Evolutionary conservation across 768 basidiomycete genomes (phyloP), one percentile per base, ranked within the genome.

Genomic region (Trametes cinnabarina): DNA sequence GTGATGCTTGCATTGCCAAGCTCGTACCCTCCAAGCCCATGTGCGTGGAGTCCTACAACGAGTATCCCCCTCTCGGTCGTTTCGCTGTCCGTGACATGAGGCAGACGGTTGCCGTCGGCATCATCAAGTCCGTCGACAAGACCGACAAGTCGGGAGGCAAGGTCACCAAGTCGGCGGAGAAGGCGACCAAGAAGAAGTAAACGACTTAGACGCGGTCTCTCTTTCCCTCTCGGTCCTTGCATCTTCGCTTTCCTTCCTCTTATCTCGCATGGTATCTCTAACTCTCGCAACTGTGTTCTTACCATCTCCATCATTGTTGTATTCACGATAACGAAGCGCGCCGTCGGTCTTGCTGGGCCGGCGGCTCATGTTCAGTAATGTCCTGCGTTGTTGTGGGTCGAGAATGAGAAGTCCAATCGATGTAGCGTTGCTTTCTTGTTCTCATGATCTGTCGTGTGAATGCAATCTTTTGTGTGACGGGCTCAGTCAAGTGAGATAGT

Each of bases 61-160:
- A 94, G 77, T 99, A 98, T 81, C 96, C 97, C 68, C 97, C 97
- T 77, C 89, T 99, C 65, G 96, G 97, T 82, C 95, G 96, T 76
- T 96, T 96, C 80, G 94, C 94, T 71, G 94, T 97, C 76, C 94
- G 94, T 88, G 94, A 97, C 84, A 97, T 98, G 95, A 90, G 95
- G 76, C 95, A 98, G 81, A 97, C 96, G 63, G 96, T 99, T 64
- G 94, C 94, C 65, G 94, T 97, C 70, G 94, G 94, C 78, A 90
- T 98, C 81, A 97, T 98, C 85, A 98, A 98, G 83, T 85, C 86
- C 61, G 94, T 97, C 63, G 94, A 97, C 53, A 96, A 95, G 87
- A 84, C 92, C 65, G 94, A 95, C 58, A 94, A 92, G 77, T 67
- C 79, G 71, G 80, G 83, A 69, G 94, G 94, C 68, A 96, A 96